Evolutionary conservation across 1,284 basidiomycete genomes (phyloP), one percentile per base, ranked within the genome.

Genomic region (Xerocomus minutiporus): DNA sequence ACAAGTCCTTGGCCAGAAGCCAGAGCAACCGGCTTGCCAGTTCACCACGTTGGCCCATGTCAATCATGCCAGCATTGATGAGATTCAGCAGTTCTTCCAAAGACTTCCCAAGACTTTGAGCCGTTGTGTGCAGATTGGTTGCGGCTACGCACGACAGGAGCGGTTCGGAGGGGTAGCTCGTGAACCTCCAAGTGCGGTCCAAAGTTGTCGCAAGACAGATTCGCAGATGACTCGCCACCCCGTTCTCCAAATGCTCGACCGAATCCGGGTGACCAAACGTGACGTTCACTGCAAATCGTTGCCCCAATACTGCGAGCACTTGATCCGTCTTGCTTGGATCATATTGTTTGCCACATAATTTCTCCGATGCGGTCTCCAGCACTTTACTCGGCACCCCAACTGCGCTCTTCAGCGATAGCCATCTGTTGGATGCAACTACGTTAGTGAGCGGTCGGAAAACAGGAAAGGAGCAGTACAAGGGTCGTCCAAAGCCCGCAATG

Each of bases 1-100:
- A 59, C n/a, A 60, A 5, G 12, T 57, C 59, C 36, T 60, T 61
- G 5, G 46, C 35, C 1, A 60, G 8, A 2, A 60, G 31, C 54
- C 59, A 60, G 0, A 60, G 45, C 0, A 61, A 13, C 32, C 55
- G 28, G 46, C 52, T 56, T 8, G 46, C 43, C 1, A 58, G 46
- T 20, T 58, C 52, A 0, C 46, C 50, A 1, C 44, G 48, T 17
- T 56, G 48, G 4, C 53, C 52, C 4, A 48, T n/a, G 28, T 61
- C 56, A 1, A 61, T 48, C 44, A 60, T 52, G 2, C 54, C 57
- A 5, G 26, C 17, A 25, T 59, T 47, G 25, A 61, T 28, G 0
- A 6, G 26, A 0, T 13, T 25, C 20, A 42, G 9, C 0, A 59
- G 15, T 0, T 20, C 45, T 0, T 0, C 1, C 38, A 59, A 5